phyloP scores from a whole-genome alignment of 805 yeast genomes.

The Suhomyces xylopsoci region DNA sequence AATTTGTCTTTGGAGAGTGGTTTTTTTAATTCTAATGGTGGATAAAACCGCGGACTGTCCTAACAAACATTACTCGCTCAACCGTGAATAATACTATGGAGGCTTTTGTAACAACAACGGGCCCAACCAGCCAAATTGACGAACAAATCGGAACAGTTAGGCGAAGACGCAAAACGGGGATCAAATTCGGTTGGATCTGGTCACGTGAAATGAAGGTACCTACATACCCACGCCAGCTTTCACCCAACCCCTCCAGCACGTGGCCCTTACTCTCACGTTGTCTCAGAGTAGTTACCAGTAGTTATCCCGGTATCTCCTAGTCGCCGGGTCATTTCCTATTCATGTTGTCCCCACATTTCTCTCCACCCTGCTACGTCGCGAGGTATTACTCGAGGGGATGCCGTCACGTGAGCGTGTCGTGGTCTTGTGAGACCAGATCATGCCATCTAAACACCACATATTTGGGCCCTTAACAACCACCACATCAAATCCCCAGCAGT shows the following conservation, averaged over 20 bases:
- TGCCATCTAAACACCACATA: not conserved
- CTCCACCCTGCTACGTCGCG: not conserved
- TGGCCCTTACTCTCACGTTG: not conserved
- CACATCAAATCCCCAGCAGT: not conserved
- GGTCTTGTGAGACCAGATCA: not conserved
- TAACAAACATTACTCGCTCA: not conserved
- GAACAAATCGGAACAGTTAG: constrained; percentile 3
- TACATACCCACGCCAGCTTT: not conserved
- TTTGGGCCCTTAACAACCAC: not conserved
- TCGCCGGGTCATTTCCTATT: not conserved
- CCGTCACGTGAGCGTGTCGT: not conserved
- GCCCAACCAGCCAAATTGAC: not conserved
- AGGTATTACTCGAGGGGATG: not conserved
- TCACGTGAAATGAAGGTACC: not conserved
- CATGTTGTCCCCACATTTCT: not conserved
- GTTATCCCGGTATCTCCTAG: not conserved
- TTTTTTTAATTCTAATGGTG: not conserved
- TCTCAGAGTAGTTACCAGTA: not conserved
- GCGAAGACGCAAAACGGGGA: not conserved
- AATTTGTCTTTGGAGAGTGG: not conserved
- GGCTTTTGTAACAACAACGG: not conserved
- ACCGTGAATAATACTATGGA: not conserved
- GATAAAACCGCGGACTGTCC: not conserved
- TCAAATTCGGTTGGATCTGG: not conserved
- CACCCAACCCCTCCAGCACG: not conserved